Evolutionary conservation across 495 filamentous ascomycete genomes (phyloP).

Genomic region (Entonaema liquescens): DNA sequence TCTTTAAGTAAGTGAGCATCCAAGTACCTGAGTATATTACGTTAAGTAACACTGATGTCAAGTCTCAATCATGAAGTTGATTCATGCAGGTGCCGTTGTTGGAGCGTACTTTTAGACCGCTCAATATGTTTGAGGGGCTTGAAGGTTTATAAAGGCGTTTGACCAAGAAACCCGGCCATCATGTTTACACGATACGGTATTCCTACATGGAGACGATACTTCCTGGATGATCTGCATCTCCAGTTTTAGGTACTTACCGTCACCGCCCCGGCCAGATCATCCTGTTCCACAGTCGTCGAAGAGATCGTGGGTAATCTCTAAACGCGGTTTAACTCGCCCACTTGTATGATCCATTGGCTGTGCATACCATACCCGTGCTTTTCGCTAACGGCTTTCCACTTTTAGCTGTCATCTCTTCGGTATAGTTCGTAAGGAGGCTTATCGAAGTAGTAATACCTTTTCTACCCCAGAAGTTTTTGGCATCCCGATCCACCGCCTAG

Average conservation of each 20-base stretch:
- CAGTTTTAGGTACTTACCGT: not conserved
- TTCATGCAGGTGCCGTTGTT: slow-evolving; percentile 14
- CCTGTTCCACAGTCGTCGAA: not conserved
- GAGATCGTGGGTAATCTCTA: not conserved
- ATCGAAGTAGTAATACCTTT: not conserved
- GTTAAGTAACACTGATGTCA: not conserved
- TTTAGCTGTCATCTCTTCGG: slow-evolving; percentile 5
- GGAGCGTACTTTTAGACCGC: not conserved
- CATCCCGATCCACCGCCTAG: not conserved
- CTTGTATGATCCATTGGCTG: slow-evolving; percentile 1
- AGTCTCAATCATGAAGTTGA: slow-evolving; percentile 12
- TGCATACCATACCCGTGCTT: not conserved
- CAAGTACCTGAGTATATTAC: slow-evolving; percentile 1
- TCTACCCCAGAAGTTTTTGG: not conserved
- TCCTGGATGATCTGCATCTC: not conserved
- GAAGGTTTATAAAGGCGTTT: not conserved
- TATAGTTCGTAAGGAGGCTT: not conserved
- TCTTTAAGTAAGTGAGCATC: not conserved
- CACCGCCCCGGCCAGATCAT: not conserved
- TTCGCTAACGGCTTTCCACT: not conserved
- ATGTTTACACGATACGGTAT: not conserved
- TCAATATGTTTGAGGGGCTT: not conserved
- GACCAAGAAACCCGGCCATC: not conserved
- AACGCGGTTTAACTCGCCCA: not conserved
- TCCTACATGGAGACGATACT: not conserved